phyloP scores from a whole-genome alignment of 306 rosid species.

The Glycine tomentella region DNA sequence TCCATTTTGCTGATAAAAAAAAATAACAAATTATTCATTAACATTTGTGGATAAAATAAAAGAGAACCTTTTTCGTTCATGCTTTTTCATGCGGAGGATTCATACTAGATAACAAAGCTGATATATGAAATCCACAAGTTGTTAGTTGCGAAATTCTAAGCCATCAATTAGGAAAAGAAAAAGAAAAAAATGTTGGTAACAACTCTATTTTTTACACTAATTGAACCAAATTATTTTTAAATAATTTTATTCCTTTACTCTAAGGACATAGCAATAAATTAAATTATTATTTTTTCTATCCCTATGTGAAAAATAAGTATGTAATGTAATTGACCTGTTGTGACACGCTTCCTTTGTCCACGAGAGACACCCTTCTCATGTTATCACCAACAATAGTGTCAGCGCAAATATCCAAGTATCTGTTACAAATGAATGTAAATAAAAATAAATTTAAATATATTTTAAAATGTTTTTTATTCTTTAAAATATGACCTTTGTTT shows the following conservation, averaged over 20 bases:
- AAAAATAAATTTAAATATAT: not conserved
- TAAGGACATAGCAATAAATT: not conserved
- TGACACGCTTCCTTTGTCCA: conserved; percentile 66
- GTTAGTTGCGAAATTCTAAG: not conserved
- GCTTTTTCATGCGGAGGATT: too few relatives aligned
- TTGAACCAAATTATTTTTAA: too few relatives aligned
- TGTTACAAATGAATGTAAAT: conserved; percentile 20
- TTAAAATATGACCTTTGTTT: not conserved
- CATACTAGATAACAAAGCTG: too few relatives aligned
- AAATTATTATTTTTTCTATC: not conserved
- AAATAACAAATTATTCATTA: too few relatives aligned
- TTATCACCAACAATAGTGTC: conserved; percentile 54
- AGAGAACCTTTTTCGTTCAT: too few relatives aligned
- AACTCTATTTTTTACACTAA: too few relatives aligned
- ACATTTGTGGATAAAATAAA: too few relatives aligned
- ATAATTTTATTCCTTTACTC: too few relatives aligned
- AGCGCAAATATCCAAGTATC: conserved; percentile 61
- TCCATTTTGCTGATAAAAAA: too few relatives aligned
- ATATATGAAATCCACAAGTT: not conserved
- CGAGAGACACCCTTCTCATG: conserved; percentile 64
- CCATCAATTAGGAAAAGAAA: too few relatives aligned
- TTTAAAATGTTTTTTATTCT: not conserved
- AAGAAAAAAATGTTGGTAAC: too few relatives aligned
- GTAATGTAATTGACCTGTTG: conserved; percentile 49
- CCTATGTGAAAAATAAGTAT: not conserved